Evolutionary conservation across 1,139 yeast genomes (phyloP).

Genomic region (Saccharomyces pastorianus): DNA sequence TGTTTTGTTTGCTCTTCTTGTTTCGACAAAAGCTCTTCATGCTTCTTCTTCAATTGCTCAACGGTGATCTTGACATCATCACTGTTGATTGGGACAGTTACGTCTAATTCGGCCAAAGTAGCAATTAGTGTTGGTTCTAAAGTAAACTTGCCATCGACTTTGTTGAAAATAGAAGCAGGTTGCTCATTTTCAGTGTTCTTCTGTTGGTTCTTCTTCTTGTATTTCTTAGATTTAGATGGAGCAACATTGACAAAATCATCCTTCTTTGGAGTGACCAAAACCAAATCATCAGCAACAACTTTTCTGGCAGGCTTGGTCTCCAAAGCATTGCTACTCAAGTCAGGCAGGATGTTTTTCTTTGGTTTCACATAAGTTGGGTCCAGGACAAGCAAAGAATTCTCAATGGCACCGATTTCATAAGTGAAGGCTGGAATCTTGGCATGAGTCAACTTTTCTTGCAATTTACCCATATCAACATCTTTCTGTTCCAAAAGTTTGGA

Average conservation of each 20-base stretch:
- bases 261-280: constrained; percentile 57
- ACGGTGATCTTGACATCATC: constrained; percentile 66
- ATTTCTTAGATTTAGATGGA: constrained; percentile 49
- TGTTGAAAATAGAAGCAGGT: constrained; percentile 22
- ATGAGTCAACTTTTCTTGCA: constrained; percentile 56
- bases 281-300: constrained; percentile 51
- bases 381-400: constrained; percentile 59
- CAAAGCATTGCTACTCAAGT: constrained; percentile 28
- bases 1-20: constrained; percentile 78
- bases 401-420: constrained; percentile 64
- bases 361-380: constrained; percentile 75
- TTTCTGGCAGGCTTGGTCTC: constrained; percentile 31
- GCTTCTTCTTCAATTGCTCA: constrained; percentile 64
- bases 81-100: constrained; percentile 70
- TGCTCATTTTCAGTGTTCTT: constrained; percentile 25
- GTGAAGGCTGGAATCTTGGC: constrained; percentile 85
- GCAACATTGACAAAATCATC: constrained; percentile 37
- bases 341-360: constrained; percentile 25
- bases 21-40: constrained; percentile 58
- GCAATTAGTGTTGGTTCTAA: constrained; percentile 78
- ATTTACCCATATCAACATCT: constrained; percentile 52
- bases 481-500: constrained; percentile 50
- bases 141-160: constrained; percentile 44
- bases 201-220: constrained; percentile 41
- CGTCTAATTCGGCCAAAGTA: constrained; percentile 66